Base-by-base conservation (phyloP, 495 filamentous ascomycete genomes). In the Penicillium turbatum region DNA sequence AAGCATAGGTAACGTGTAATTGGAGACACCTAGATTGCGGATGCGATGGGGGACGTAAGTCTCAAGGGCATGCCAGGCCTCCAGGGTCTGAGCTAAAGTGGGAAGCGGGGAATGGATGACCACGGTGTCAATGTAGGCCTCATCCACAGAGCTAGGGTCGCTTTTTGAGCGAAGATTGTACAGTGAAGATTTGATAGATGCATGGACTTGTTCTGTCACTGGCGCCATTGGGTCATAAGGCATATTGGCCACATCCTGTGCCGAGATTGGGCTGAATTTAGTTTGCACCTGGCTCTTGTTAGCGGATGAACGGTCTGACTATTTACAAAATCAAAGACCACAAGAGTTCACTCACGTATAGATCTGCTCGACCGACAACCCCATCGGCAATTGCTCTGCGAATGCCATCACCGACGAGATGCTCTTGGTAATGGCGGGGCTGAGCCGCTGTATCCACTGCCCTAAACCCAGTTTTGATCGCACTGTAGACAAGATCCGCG, bases 401-500 rank as follows among this genome's bases (percentile, higher is more conserved):
- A 40, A 92, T 74, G 0, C 82, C 89, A 19, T 79, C 75, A 3
- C 85, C 87, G 0, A 88, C 84, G n/a, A 85, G 69, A 51, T 80
- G 70, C 65, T 95, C 89, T 50, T 83, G 78, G 60, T 92, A 93
- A 66, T 92, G 89, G 52, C 79, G 79, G 12, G 88, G 87, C 62
- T 92, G 88, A 41, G 86, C 86, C 6, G 88, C 88, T 0, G 88
- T 92, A 61, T 95, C 89, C 48, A 92, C 72, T 15, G 76, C 88
- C 6, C 80, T 76, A 64, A 93, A 95, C 7, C 89, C 89, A 11
- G 82, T 69, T 47, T 77, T 74, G 56, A 95, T 61, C 21, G 89
- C 89, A 57, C 78, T 71, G 60, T 84, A 77, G 24, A 92, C 87
- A 1, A 90, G 76, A 32, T 82, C 76, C 16, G 79, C 75, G 1